Evolutionary conservation across 2,329 filamentous ascomycete species (phyloP), one percentile per base, ranked within the genome.

Genomic region (Penicillium verrucosum): DNA sequence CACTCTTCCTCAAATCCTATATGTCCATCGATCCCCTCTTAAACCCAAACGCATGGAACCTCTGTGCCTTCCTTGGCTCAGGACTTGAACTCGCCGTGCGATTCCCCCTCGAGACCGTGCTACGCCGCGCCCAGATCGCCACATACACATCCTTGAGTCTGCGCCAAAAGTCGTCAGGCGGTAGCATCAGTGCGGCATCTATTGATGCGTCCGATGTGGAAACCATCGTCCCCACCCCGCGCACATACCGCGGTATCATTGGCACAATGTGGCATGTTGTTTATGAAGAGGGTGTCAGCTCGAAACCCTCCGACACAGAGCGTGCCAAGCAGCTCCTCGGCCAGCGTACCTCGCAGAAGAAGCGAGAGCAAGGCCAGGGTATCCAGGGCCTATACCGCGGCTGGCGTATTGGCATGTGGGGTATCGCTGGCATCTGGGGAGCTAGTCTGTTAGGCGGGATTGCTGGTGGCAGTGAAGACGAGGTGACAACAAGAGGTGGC

Each of bases 191-290:
- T 23, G 60, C 59, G 30, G 58, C 64, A 7, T 63, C 65, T 12
- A 55, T 68, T 16, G 64, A 69, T 49, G 54, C 61, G 14, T 57
- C 63, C 62, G 62, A 74, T 46, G 70, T 89, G 44, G 86, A 90
- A 54, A 92, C 90, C 0, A 87, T 97, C 53, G 86, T 97, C 0
- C 86, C 89, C 2, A 81, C 90, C 0, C 77, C 77, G 14, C 92
- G 92, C 2, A 84, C 84, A 4, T 99, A 96, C 72, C 81, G 85
- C 34, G 94, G 94, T n/a, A 81, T 96, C 1, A 73, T 94, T n/a
- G 90, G 91, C 3, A 97, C 93, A 2, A 92, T 97, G 83, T 93
- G 91, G 80, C 84, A 85, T 58, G 94, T 99, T 59, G 82, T 89
- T 1, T 82, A 87, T 36, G 89, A 95, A 66, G 94, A 99, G 73